Percentiles rank a stretch among this genome's conserved stretches.
phyloP scores from a whole-genome alignment of 2,329 filamentous ascomycete genomes.

The Monilinia aucupariae region DNA sequence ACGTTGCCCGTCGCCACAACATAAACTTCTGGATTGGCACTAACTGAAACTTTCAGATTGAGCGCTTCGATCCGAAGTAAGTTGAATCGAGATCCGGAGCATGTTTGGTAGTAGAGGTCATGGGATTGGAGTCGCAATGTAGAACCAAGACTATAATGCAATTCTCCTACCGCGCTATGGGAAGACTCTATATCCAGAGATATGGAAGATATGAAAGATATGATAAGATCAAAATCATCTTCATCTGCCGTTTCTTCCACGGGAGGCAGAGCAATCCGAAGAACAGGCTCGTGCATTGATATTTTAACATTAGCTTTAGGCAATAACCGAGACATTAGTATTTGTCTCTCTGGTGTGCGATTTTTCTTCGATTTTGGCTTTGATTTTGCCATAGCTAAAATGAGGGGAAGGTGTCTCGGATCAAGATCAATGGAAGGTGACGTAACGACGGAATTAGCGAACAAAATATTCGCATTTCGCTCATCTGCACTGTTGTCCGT shows the following conservation, averaged over 20 bases:
- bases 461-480: conserved; percentile 91
- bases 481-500: conserved; percentile 69
- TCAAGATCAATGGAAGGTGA: conserved; percentile 92
- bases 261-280: conserved; percentile 82
- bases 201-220: conserved; percentile 89
- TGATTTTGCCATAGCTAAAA: conserved; percentile 68
- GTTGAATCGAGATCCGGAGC: conserved; percentile 75
- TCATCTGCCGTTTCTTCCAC: conserved; percentile 58
- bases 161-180: conserved; percentile 77
- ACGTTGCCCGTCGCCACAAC: conserved; percentile 75
- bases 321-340: conserved; percentile 80
- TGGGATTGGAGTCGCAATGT: conserved; percentile 80
- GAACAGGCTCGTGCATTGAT: conserved; percentile 91
- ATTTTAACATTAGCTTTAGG: conserved; percentile 94
- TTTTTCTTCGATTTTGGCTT: conserved; percentile 42
- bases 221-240: conserved; percentile 90
- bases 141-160: conserved; percentile 81
- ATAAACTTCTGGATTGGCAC: conserved; percentile 76
- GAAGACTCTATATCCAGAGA: conserved; percentile 92
- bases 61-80: conserved; percentile 82
- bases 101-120: conserved; percentile 90
- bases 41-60: conserved; percentile 80
- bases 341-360: conserved; percentile 50
- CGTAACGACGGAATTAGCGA: conserved; percentile 92
- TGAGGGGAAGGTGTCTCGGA: conserved; percentile 80